Percentiles rank a stretch among this genome's conserved stretches.
phyloP scores from a whole-genome alignment of 2,329 filamentous ascomycete species.

The Aspergillus arachidicola region DNA sequence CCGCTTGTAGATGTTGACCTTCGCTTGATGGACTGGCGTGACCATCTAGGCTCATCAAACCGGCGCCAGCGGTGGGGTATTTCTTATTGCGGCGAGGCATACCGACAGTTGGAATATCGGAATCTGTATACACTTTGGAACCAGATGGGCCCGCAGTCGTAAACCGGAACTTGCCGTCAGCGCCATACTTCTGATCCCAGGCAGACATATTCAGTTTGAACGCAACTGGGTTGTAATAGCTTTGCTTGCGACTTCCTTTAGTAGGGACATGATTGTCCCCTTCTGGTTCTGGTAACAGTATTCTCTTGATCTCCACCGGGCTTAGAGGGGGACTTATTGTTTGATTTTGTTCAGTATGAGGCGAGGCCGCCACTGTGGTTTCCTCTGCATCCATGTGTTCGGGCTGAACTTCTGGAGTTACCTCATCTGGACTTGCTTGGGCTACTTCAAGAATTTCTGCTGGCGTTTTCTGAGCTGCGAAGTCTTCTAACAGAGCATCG shows the following conservation, averaged over 20 bases:
- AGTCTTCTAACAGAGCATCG: not conserved
- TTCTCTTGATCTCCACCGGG: constrained; percentile 46
- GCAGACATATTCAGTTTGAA: constrained; percentile 53
- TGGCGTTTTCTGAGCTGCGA: constrained; percentile 3
- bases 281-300: constrained; percentile 42
- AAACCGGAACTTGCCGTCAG: constrained; percentile 51
- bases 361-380: constrained; percentile 10
- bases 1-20: constrained; percentile 19
- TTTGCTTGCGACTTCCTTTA: constrained; percentile 33
- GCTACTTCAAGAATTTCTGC: constrained; percentile 3
- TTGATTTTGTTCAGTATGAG: constrained; percentile 25
- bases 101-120: constrained; percentile 43
- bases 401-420: not conserved
- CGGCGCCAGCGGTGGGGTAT: not conserved
- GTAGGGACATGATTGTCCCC: constrained; percentile 7
- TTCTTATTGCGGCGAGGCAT: constrained; percentile 31
- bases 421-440: constrained; percentile 5
- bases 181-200: constrained; percentile 57
- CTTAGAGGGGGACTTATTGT: constrained; percentile 45
- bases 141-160: constrained; percentile 14
- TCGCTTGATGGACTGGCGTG: constrained; percentile 13
- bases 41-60: constrained; percentile 9
- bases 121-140: constrained; percentile 8
- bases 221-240: constrained; percentile 54
- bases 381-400: constrained; percentile 11